phyloP scores from a whole-genome alignment of 2,329 filamentous ascomycete species.

The Fusarium udum region DNA sequence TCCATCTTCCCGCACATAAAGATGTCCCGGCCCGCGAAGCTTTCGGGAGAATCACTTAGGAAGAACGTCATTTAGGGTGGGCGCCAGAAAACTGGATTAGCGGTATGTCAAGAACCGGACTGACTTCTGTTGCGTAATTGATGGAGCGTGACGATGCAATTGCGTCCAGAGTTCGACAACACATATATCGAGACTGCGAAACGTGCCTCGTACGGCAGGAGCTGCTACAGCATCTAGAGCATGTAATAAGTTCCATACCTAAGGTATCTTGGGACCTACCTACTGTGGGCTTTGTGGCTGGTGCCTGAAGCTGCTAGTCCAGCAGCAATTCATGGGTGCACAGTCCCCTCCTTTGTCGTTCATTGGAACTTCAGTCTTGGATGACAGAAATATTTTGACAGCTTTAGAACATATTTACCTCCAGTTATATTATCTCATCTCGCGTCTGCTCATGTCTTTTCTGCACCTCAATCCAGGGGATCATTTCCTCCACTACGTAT shows the following conservation, averaged over 20 bases:
- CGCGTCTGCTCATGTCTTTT: not conserved
- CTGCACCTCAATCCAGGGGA: not conserved
- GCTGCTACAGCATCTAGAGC: not conserved
- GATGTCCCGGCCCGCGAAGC: conserved; percentile 32
- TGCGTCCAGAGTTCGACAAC: conserved; percentile 19
- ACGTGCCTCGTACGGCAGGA: conserved; percentile 42
- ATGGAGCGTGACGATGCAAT: conserved; percentile 25
- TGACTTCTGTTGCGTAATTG: conserved; percentile 36
- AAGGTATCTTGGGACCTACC: not conserved
- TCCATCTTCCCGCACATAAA: conserved; percentile 33
- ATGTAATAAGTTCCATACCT: not conserved
- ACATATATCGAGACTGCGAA: conserved; percentile 29
- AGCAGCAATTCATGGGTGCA: not conserved
- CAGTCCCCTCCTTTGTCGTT: not conserved
- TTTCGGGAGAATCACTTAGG: conserved; percentile 29
- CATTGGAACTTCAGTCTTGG: not conserved
- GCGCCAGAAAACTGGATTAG: not conserved
- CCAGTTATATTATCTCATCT: not conserved
- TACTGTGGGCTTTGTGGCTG: not conserved
- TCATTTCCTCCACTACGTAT: not conserved
- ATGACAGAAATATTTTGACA: not conserved
- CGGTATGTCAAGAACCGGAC: not conserved
- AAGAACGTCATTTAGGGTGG: conserved; percentile 2
- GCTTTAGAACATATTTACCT: not conserved
- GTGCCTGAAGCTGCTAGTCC: not conserved